These are phyloP conservation scores for Aschersonia sp. DNA, from an alignment of 2,329 filamentous ascomycete genomes.

Conservation along the genomic window DNA sequence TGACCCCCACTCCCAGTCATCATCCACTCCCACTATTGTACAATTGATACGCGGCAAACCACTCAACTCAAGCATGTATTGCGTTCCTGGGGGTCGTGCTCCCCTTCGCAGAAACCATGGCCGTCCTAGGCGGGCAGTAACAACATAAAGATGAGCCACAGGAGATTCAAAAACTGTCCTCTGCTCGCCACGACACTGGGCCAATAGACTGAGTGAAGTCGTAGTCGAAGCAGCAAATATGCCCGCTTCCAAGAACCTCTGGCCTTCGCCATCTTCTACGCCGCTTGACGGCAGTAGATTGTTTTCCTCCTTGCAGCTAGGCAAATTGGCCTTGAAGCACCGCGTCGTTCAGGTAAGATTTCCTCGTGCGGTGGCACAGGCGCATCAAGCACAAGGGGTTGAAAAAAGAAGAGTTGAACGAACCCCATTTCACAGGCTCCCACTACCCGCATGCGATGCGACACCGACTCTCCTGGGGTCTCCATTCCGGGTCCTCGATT, in stretches of 20 bases:
- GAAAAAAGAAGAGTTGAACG: no score
- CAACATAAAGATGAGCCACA: no score
- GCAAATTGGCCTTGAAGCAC: slow-evolving; percentile 17
- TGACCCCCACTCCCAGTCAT: not conserved
- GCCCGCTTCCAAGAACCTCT: not conserved
- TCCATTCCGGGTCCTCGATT: not conserved
- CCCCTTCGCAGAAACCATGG: no score
- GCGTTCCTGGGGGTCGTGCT: no score
- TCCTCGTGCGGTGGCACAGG: no score
- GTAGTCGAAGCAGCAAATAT: not conserved
- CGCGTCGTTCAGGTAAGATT: slow-evolving; percentile 19
- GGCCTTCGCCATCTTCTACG: not conserved
- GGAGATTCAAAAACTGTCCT: no score
- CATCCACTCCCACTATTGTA: not conserved
- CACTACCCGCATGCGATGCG: not conserved
- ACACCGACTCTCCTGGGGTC: not conserved
- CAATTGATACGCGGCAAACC: not conserved
- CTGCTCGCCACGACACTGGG: no score
- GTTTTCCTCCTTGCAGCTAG: slow-evolving; percentile 20
- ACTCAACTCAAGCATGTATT: no score
- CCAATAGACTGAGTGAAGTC: not conserved
- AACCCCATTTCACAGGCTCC: not conserved
- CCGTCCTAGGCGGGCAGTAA: no score
- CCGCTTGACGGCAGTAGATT: slow-evolving; percentile 14
- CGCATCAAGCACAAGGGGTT: no score